These are phyloP conservation scores for Hyaloscypha bicolor DNA, from an alignment of 495 filamentous ascomycete genomes.

Conservation along the genomic window DNA sequence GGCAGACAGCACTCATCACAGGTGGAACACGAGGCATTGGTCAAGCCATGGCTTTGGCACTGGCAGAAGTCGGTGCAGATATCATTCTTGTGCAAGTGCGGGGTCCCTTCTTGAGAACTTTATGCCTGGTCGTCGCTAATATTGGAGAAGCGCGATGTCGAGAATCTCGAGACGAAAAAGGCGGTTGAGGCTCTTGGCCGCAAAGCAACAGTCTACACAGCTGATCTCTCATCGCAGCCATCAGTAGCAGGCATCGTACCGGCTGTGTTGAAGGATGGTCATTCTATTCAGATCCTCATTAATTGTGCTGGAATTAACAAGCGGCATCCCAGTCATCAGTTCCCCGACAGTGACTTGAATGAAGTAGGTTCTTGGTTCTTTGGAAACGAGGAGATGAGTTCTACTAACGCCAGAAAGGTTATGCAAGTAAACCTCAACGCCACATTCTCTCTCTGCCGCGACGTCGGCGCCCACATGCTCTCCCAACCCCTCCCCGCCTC, in stretches of 20 bases:
- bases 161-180: slow-evolving; percentile 61
- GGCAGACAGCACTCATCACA: slow-evolving; percentile 68
- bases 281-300: slow-evolving; percentile 52
- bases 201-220: slow-evolving; percentile 58
- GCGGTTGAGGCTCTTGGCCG: slow-evolving; percentile 65
- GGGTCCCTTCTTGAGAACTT: background rate
- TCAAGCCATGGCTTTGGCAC: slow-evolving; percentile 65
- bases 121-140: background rate
- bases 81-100: slow-evolving; percentile 65
- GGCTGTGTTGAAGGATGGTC: slow-evolving; percentile 51
- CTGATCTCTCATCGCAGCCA: slow-evolving; percentile 43
- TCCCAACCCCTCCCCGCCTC: slow-evolving; percentile 57
- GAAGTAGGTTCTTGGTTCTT: slow-evolving; percentile 75
- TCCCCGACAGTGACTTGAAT: too few species aligned
- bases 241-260: slow-evolving; percentile 54
- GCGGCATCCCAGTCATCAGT: too few species aligned
- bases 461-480: slow-evolving; percentile 79
- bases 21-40: slow-evolving; percentile 75
- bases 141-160: slow-evolving; percentile 57
- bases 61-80: slow-evolving; percentile 74
- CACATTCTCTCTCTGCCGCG: slow-evolving; percentile 79
- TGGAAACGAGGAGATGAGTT: slow-evolving; percentile 77
- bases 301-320: slow-evolving; percentile 95
- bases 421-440: slow-evolving; percentile 79
- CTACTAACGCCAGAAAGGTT: too few species aligned